Conservation (phyloP, 2,329 filamentous ascomycete species). For the Calonectria leucothoes region DNA sequence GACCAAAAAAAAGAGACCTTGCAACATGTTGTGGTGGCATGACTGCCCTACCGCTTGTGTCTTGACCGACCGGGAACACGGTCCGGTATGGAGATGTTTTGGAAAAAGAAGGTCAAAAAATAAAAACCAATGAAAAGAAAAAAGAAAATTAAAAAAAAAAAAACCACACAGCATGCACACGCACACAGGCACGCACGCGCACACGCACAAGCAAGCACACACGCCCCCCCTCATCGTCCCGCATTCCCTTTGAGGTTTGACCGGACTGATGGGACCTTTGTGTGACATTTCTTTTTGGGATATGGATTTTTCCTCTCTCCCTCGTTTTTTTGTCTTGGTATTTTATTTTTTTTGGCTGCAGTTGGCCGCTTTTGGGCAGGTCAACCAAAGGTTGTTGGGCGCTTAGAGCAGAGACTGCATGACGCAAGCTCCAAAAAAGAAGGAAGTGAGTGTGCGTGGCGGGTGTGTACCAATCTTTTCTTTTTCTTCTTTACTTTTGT, state of each 20-base stretch:
- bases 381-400: slow-evolving; percentile 31
- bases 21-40: slow-evolving; percentile 18
- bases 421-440: slow-evolving; percentile 11
- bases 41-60: neutral
- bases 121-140: neutral
- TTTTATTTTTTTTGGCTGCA: slow-evolving; percentile 24
- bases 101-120: neutral
- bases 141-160: neutral
- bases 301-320: neutral
- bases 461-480: slow-evolving; percentile 1
- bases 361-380: slow-evolving; percentile 30
- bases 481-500: neutral
- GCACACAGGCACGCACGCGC: neutral
- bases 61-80: slow-evolving; percentile 8
- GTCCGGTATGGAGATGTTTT: neutral
- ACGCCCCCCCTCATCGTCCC: neutral
- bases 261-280: slow-evolving; percentile 33
- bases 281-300: slow-evolving; percentile 33
- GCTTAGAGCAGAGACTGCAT: slow-evolving; percentile 29
- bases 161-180: neutral
- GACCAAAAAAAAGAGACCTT: neutral
- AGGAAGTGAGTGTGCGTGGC: neutral
- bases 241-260: slow-evolving; percentile 23
- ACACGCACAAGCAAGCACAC: neutral
- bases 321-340: neutral